phyloP scores from a whole-genome alignment of 2,329 filamentous ascomycete genomes.

The Scopulariopsis brevicaulis region DNA sequence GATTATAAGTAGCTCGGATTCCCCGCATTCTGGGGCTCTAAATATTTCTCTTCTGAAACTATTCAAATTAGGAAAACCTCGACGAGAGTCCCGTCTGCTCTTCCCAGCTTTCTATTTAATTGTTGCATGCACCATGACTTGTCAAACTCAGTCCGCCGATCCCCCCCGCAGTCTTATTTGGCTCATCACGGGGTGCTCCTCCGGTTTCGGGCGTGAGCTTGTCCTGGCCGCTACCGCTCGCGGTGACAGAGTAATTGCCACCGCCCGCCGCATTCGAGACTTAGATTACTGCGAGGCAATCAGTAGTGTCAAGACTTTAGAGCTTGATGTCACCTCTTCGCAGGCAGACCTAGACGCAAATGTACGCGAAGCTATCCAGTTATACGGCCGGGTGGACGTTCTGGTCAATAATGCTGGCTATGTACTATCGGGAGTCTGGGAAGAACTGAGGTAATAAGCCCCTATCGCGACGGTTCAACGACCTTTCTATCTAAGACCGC shows the following conservation, averaged over 20 bases:
- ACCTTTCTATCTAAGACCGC: background rate
- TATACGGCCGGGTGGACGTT: conserved; percentile 1
- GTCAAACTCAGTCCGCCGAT: too few relatives aligned
- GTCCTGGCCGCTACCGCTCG: conserved; percentile 2
- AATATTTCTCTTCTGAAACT: too few relatives aligned
- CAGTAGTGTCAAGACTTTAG: background rate
- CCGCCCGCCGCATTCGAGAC: conserved; percentile 2
- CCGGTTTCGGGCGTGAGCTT: conserved; percentile 21
- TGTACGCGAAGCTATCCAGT: conserved; percentile 2
- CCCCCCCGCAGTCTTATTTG: conserved; percentile 12
- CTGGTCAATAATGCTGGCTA: conserved; percentile 6
- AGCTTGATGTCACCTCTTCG: background rate
- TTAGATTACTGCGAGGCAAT: background rate
- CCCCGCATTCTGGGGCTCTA: too few relatives aligned
- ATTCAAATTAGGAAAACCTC: too few relatives aligned
- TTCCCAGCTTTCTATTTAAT: too few relatives aligned
- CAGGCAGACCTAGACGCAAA: background rate
- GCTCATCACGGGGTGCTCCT: conserved; percentile 31
- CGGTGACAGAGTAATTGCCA: conserved; percentile 6
- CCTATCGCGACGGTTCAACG: background rate
- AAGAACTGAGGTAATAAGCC: conserved; percentile 3
- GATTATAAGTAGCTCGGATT: too few relatives aligned
- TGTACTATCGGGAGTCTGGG: conserved; percentile 5
- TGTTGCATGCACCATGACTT: too few relatives aligned
- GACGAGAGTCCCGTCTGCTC: too few relatives aligned